Conservation (phyloP, 495 filamentous ascomycete genomes). For the Penicillium malachiteum region DNA sequence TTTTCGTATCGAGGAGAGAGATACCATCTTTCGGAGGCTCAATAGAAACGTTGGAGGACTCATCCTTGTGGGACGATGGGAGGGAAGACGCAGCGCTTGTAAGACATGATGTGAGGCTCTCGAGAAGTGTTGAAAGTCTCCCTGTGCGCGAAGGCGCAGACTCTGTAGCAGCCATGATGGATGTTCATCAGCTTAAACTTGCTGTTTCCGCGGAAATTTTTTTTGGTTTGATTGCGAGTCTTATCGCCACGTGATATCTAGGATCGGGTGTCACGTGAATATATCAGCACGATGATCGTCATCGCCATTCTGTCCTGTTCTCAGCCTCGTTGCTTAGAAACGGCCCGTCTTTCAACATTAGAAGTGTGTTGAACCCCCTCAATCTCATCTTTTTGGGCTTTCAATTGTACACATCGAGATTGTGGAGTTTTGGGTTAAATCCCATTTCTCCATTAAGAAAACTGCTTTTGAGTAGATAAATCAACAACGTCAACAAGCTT, state of each 20-base stretch:
- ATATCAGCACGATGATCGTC: slow-evolving; percentile 4
- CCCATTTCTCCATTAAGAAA: background rate
- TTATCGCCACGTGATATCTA: slow-evolving; percentile 41
- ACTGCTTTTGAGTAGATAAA: too few relatives aligned
- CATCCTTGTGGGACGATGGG: slow-evolving; percentile 45
- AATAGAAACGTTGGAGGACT: slow-evolving; percentile 43
- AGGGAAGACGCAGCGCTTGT: slow-evolving; percentile 59
- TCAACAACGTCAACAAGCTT: background rate
- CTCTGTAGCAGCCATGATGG: slow-evolving; percentile 23
- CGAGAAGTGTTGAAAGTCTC: slow-evolving; percentile 55
- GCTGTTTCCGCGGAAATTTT: slow-evolving; percentile 24
- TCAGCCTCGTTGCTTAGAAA: background rate
- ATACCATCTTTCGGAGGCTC: slow-evolving; percentile 78
- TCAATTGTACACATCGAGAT: background rate
- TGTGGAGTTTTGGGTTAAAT: background rate
- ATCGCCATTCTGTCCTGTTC: slow-evolving; percentile 16
- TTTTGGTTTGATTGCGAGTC: slow-evolving; percentile 7
- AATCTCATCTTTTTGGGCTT: background rate
- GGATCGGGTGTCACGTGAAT: slow-evolving; percentile 5
- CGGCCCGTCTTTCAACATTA: background rate
- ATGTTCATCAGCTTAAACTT: slow-evolving; percentile 8
- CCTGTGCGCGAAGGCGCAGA: slow-evolving; percentile 23
- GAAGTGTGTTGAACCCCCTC: background rate
- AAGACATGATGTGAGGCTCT: slow-evolving; percentile 63
- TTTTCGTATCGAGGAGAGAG: slow-evolving; percentile 91